Conservation (phyloP, 2,329 filamentous ascomycete species). For the Celoporthe dispersa region DNA sequence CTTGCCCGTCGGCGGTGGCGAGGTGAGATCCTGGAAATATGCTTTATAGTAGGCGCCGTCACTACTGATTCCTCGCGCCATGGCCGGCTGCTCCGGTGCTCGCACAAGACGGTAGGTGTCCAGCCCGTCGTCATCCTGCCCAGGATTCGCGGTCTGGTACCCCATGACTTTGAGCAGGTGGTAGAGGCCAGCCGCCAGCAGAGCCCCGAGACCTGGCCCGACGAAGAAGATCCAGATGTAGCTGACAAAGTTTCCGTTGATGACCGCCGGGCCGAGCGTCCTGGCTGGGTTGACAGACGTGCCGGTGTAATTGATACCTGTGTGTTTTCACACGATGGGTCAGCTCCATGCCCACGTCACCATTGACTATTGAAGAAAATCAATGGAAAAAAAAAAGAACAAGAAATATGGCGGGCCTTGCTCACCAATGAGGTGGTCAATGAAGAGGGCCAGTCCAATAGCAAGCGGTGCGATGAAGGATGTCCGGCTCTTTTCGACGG, state of each 20-base stretch:
- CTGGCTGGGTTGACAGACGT: constrained; percentile 56
- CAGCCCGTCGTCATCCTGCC: constrained; percentile 34
- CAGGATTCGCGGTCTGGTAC: constrained; percentile 40
- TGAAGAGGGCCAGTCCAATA: constrained; percentile 65
- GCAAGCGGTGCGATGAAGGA: constrained; percentile 67
- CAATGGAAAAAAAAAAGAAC: neutral
- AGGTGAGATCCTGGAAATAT: constrained; percentile 24
- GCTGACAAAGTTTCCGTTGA: constrained; percentile 44
- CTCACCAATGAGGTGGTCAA: constrained; percentile 41
- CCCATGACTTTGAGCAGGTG: constrained; percentile 43
- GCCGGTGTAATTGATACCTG: constrained; percentile 51
- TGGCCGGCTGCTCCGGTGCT: neutral
- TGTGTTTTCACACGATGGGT: neutral
- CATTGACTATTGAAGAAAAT: neutral
- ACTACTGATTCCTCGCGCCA: neutral
- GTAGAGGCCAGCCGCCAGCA: constrained; percentile 47
- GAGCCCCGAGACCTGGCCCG: constrained; percentile 53
- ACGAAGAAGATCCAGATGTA: constrained; percentile 62
- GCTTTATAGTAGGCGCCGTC: constrained; percentile 17
- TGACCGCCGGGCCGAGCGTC: constrained; percentile 54
- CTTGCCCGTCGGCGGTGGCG: constrained; percentile 5
- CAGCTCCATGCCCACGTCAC: neutral
- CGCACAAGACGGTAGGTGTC: constrained; percentile 23
- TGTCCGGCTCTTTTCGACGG: constrained; percentile 65
- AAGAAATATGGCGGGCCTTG: neutral